A percentile compares a stretch with the other conserved stretches of the same genome.
These are phyloP conservation scores for Gastrodia elata DNA, from an alignment of 106 monocot species.

Conservation along the genomic window DNA sequence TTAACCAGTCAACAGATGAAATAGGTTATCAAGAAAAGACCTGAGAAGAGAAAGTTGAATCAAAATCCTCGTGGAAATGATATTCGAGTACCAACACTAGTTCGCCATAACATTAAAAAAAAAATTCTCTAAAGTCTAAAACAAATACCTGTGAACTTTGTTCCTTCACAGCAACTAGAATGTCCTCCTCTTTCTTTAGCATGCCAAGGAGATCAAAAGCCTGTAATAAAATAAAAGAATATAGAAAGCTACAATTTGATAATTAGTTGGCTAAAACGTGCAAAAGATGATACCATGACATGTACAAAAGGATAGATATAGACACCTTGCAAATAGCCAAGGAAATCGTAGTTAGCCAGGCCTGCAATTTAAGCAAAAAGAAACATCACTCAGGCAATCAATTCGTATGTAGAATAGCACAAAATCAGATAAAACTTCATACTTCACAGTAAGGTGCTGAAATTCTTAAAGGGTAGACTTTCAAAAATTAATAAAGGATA, in stretches of 20 bases:
- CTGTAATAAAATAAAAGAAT: slow-evolving; percentile 20
- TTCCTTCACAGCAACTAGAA: slow-evolving; percentile 83
- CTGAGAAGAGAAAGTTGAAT: background rate
- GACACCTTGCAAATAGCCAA: slow-evolving; percentile 78
- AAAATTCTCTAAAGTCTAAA: background rate
- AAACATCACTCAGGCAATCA: background rate
- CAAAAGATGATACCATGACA: background rate
- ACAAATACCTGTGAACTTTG: slow-evolving; percentile 47
- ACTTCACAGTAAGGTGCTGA: background rate
- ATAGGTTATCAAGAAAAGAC: too few species aligned
- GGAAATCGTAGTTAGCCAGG: slow-evolving; percentile 78
- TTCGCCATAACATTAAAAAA: too few species aligned
- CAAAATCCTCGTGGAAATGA: background rate
- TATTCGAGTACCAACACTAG: background rate
- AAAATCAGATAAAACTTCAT: background rate
- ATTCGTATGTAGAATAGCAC: background rate
- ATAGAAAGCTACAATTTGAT: background rate
- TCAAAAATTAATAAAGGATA: background rate
- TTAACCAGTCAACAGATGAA: background rate
- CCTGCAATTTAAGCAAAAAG: slow-evolving; percentile 39
- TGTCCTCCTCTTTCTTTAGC: slow-evolving; percentile 98
- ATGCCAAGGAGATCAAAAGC: slow-evolving; percentile 92
- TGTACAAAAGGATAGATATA: background rate
- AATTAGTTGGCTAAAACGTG: background rate
- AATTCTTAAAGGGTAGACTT: background rate